These are phyloP conservation scores for Nakazawaea wyomingensis DNA, from an alignment of 805 yeast genomes.

Conservation along the genomic window DNA sequence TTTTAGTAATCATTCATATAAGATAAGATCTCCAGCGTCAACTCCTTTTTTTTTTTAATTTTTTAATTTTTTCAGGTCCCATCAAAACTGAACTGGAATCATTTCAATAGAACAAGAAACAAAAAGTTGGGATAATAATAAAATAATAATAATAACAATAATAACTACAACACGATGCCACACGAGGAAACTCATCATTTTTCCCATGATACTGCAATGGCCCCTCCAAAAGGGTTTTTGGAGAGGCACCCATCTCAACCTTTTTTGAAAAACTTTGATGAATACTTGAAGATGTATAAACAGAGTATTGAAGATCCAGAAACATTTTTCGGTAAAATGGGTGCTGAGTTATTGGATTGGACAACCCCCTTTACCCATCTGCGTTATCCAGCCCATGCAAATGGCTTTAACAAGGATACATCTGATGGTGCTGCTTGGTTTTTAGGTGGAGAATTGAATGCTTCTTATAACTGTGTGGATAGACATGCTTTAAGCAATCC, in stretches of 20 bases:
- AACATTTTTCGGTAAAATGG: slow-evolving; percentile 50
- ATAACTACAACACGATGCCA: no score
- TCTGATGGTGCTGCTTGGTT: slow-evolving; percentile 67
- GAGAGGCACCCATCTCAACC: slow-evolving; percentile 41
- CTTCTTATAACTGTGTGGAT: slow-evolving; percentile 77
- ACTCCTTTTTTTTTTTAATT: no score
- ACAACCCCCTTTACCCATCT: slow-evolving; percentile 42
- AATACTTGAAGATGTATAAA: slow-evolving; percentile 45
- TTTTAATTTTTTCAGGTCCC: no score
- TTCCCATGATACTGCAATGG: slow-evolving; percentile 23
- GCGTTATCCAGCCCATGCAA: slow-evolving; percentile 36
- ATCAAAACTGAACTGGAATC: no score
- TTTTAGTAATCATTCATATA: no score
- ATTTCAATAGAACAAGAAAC: no score
- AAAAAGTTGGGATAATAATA: no score
- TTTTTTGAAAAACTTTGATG: slow-evolving; percentile 41
- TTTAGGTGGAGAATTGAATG: slow-evolving; percentile 73
- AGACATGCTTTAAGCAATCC: slow-evolving; percentile 73
- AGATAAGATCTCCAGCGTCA: no score
- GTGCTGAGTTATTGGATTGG: slow-evolving; percentile 47
- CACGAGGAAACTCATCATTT: slow-evolving; percentile 27
- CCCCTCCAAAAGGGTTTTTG: slow-evolving; percentile 30
- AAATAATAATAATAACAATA: no score
- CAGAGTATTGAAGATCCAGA: slow-evolving; percentile 54
- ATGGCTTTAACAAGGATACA: slow-evolving; percentile 41